A percentile compares a stretch with the other conserved stretches of the same genome.
Evolutionary conservation across 2,329 filamentous ascomycete genomes (phyloP).

Genomic region (Epichloe sibirici): DNA sequence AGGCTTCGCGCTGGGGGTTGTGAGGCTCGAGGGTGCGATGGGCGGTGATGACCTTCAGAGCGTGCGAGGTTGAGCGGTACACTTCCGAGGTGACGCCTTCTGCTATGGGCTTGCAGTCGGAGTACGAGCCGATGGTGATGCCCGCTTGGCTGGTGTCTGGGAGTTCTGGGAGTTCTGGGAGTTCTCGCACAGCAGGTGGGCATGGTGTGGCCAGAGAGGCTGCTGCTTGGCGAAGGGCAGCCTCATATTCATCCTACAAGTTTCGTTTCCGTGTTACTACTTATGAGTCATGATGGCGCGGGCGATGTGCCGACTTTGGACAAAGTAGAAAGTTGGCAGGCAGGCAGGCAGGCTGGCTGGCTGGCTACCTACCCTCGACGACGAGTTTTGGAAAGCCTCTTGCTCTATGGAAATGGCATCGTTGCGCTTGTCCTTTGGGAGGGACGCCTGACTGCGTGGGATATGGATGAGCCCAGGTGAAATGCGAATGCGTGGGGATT

Average conservation of each 20-base stretch:
- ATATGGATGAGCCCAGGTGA: too few relatives aligned
- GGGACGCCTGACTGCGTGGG: slow-evolving; percentile 17
- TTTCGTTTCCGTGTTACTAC: background rate
- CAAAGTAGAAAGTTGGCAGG: background rate
- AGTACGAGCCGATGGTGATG: slow-evolving; percentile 40
- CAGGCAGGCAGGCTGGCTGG: background rate
- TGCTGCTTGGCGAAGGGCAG: slow-evolving; percentile 15
- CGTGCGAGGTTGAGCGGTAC: slow-evolving; percentile 53
- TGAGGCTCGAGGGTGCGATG: slow-evolving; percentile 67
- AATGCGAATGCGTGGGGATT: background rate
- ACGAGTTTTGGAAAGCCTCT: slow-evolving; percentile 45
- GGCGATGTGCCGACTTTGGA: background rate
- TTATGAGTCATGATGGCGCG: background rate
- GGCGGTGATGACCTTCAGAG: slow-evolving; percentile 77
- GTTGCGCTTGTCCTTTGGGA: slow-evolving; percentile 17
- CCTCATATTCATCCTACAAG: slow-evolving; percentile 45
- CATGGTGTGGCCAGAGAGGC: background rate
- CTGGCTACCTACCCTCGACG: slow-evolving; percentile 35
- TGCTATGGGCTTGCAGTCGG: slow-evolving; percentile 40
- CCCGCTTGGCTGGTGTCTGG: slow-evolving; percentile 13
- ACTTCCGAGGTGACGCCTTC: slow-evolving; percentile 72
- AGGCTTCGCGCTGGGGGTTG: slow-evolving; percentile 66
- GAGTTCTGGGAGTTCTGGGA: background rate
- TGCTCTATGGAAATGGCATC: slow-evolving; percentile 55
- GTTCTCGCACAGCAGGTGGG: background rate